Conservation (phyloP, 2,329 filamentous ascomycete genomes). For the Colletotrichum sp. region DNA sequence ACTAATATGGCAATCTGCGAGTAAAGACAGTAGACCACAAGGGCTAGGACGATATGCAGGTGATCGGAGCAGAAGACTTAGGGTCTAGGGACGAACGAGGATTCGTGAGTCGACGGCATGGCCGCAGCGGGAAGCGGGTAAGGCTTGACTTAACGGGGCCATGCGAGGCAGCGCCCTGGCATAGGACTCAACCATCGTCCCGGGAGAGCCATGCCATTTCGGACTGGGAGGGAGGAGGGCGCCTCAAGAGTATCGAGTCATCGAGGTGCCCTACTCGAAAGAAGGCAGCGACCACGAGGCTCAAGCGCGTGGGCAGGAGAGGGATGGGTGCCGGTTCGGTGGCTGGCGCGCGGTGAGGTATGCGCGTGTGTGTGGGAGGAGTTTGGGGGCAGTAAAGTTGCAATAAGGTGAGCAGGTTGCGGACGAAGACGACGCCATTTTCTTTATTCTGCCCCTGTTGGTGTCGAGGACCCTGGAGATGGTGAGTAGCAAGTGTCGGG, state of each 20-base stretch:
- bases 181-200: neutral
- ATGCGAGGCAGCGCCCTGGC: neutral
- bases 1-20: constrained; percentile 13
- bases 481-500: constrained; percentile 3
- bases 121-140: constrained; percentile 18
- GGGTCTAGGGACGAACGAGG: constrained; percentile 2
- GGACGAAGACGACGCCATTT: neutral
- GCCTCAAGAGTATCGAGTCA: neutral
- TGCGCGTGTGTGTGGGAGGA: neutral
- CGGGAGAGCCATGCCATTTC: neutral
- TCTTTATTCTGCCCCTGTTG: neutral
- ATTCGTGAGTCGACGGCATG: constrained; percentile 7
- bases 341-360: constrained; percentile 4
- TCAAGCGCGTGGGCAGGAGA: constrained; percentile 17
- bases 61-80: constrained; percentile 24
- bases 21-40: constrained; percentile 1
- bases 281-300: constrained; percentile 16
- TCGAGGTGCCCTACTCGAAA: neutral
- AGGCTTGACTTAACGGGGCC: constrained; percentile 14
- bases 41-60: constrained; percentile 12
- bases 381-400: neutral
- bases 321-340: constrained; percentile 7
- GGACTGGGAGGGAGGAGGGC: neutral
- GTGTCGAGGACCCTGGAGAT: neutral
- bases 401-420: neutral